These are phyloP conservation scores for Tuber brumale DNA, from an alignment of 495 filamentous ascomycete genomes.

Conservation along the genomic window DNA sequence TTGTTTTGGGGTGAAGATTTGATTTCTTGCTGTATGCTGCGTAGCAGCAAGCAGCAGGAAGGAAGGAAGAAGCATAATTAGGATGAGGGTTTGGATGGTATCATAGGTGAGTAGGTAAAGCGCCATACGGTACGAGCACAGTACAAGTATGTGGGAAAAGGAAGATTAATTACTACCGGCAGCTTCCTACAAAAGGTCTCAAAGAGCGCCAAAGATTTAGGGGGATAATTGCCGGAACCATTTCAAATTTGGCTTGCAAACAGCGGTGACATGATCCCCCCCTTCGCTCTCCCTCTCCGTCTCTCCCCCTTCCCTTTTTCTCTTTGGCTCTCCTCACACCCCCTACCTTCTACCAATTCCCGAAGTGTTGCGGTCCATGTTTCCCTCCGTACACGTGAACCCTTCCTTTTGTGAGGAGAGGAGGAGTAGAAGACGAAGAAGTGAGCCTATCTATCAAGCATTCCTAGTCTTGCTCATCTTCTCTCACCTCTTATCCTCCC, in stretches of 20 bases:
- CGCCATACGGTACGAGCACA: not conserved
- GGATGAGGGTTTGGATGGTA: not conserved
- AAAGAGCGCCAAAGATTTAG: slow-evolving; percentile 1
- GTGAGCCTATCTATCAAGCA: not conserved
- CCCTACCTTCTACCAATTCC: not conserved
- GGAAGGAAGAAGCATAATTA: not conserved
- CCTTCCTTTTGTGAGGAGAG: slow-evolving; percentile 1
- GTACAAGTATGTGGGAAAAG: not conserved
- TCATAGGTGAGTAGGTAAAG: not conserved
- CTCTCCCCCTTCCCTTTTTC: slow-evolving; percentile 3
- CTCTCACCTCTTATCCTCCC: not conserved
- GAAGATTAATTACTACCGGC: not conserved
- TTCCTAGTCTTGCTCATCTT: slow-evolving; percentile 2
- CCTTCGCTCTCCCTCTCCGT: not conserved
- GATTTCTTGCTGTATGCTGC: not conserved
- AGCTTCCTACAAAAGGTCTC: slow-evolving; percentile 3
- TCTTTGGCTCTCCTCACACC: not conserved
- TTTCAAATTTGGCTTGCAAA: slow-evolving; percentile 6
- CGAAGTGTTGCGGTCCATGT: not conserved
- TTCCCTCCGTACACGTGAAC: slow-evolving; percentile 2
- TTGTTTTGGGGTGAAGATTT: not conserved
- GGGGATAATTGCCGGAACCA: slow-evolving; percentile 2
- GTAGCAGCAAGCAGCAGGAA: not conserved
- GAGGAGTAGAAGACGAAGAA: not conserved
- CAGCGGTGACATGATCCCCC: not conserved